Evolutionary conservation across 1,284 basidiomycete species (phyloP).

Genomic region (Pyrrhoderma lamaoense): DNA sequence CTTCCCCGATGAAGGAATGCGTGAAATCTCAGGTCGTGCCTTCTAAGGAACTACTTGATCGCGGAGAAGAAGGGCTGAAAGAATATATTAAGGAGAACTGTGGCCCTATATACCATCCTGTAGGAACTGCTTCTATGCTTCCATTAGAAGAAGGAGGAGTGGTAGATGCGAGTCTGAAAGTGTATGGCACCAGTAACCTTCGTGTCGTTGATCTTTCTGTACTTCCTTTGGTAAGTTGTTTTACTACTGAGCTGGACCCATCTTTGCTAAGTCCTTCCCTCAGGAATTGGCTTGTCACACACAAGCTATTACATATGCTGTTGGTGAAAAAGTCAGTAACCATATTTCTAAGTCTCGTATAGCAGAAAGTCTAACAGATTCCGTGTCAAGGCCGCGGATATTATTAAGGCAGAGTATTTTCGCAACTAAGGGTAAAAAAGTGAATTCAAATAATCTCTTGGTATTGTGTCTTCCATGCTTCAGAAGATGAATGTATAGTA

Average conservation of each 20-base stretch:
- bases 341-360: not conserved
- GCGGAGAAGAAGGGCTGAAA: not conserved
- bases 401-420: slow-evolving; percentile 1
- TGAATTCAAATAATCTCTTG: not conserved
- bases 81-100: slow-evolving; percentile 4
- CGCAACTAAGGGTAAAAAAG: not conserved
- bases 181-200: slow-evolving; percentile 22
- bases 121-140: slow-evolving; percentile 43
- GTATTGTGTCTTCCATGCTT: not conserved
- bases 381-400: slow-evolving; percentile 2
- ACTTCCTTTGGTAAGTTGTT: not conserved
- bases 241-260: too few species aligned
- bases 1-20: slow-evolving; percentile 1
- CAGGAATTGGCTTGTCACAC: slow-evolving; percentile 14
- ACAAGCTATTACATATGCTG: slow-evolving; percentile 7
- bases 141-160: slow-evolving; percentile 44
- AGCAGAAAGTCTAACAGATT: too few species aligned
- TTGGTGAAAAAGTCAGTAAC: slow-evolving; percentile 13
- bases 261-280: not conserved
- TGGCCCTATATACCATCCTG: slow-evolving; percentile 17
- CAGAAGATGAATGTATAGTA: too few species aligned
- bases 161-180: slow-evolving; percentile 37
- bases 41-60: not conserved
- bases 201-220: slow-evolving; percentile 5
- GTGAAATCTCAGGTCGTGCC: slow-evolving; percentile 12